Conservation (phyloP, 2,329 filamentous ascomycete genomes). For the Thielaviopsis ethacetica region DNA sequence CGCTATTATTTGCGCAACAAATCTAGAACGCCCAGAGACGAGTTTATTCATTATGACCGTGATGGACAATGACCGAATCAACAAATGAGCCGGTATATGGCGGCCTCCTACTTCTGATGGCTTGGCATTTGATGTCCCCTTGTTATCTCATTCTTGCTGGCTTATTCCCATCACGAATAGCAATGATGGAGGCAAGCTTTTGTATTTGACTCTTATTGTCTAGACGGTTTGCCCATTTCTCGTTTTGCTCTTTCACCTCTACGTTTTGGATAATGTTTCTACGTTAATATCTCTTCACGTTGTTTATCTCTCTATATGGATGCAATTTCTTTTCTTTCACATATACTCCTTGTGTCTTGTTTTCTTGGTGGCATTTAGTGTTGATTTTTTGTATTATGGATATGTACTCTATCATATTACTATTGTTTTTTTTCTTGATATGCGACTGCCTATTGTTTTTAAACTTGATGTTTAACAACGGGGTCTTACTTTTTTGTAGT, state of each 20-base stretch:
- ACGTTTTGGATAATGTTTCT: not conserved
- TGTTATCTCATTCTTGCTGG: not conserved
- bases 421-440: not conserved
- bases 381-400: not conserved
- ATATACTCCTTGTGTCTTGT: not conserved
- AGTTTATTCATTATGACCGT: not conserved
- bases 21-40: no score
- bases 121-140: not conserved
- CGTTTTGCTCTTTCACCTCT: not conserved
- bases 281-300: not conserved
- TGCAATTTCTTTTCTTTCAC: not conserved
- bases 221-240: not conserved
- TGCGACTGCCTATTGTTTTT: not conserved
- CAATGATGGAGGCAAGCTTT: not conserved
- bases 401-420: not conserved
- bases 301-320: not conserved
- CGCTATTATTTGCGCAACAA: no score
- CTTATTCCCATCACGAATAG: not conserved
- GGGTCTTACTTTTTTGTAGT: no score
- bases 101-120: not conserved
- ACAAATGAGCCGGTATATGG: not conserved
- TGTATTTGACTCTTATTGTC: not conserved
- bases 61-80: not conserved
- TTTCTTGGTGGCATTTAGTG: not conserved
- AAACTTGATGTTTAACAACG: no score